Conservation (phyloP, 78 protist genomes). For the Bodo saltans region DNA sequence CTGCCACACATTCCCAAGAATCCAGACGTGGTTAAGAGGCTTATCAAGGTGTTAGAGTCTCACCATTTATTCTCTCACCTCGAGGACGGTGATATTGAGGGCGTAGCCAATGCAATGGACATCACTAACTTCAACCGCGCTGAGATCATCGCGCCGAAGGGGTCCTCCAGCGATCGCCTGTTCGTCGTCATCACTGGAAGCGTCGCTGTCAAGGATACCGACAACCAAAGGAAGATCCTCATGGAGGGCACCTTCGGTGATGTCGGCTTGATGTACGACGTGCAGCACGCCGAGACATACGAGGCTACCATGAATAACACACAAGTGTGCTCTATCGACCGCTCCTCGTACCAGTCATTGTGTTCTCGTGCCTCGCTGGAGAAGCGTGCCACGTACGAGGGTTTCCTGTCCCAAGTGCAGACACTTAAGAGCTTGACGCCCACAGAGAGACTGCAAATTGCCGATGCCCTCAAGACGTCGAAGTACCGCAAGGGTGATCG, state of each 20-base stretch:
- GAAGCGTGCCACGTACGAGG: constrained; percentile 30
- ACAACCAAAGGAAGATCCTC: background rate
- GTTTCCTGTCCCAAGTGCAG: background rate
- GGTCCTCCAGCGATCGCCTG: constrained; percentile 32
- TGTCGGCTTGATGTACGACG: background rate
- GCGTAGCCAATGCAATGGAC: constrained; percentile 16
- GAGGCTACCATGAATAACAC: background rate
- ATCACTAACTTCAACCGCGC: constrained; percentile 1
- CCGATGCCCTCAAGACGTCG: constrained; percentile 18
- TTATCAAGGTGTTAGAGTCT: constrained; percentile 4
- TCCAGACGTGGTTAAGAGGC: background rate
- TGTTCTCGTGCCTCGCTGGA: background rate
- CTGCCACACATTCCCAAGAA: constrained; percentile 8
- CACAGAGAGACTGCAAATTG: constrained; percentile 14
- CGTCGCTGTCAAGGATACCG: background rate
- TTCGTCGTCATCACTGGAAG: constrained; percentile 9
- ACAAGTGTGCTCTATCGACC: background rate
- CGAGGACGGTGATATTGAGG: constrained; percentile 15
- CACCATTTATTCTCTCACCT: constrained; percentile 19
- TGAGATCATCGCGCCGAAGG: constrained; percentile 30
- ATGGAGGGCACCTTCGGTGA: background rate
- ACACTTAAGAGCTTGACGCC: background rate
- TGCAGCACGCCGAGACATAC: background rate
- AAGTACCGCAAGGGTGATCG: background rate
- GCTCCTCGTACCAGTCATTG: constrained; percentile 1